These are phyloP conservation scores for Naganishia sp. DNA, from an alignment of 1,284 basidiomycete species.

Conservation along the genomic window DNA sequence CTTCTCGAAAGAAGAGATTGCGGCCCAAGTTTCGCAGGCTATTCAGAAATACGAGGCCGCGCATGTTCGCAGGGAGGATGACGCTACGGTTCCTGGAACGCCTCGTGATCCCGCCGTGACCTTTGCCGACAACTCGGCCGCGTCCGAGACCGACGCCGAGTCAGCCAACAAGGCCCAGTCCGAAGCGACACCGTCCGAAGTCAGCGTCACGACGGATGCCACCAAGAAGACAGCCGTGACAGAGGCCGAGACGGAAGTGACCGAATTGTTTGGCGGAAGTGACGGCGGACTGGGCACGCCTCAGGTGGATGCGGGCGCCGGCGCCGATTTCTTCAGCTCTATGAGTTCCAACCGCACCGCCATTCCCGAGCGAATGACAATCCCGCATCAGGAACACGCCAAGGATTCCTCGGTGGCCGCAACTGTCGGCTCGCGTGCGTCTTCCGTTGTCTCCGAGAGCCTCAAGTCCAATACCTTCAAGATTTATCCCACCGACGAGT, in stretches of 20 bases:
- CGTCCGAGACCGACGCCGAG: constrained; percentile 48
- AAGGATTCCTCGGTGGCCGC: constrained; percentile 86
- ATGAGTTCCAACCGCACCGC: constrained; percentile 62
- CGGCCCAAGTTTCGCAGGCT: constrained; percentile 75
- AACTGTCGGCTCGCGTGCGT: constrained; percentile 81
- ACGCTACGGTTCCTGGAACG: constrained; percentile 54
- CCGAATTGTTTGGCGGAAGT: constrained; percentile 84
- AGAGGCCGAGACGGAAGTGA: constrained; percentile 64
- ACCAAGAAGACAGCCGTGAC: constrained; percentile 57
- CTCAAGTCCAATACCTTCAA: constrained; percentile 73
- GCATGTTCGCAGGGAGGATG: constrained; percentile 47
- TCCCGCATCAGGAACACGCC: constrained; percentile 76
- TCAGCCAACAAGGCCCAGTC: constrained; percentile 34
- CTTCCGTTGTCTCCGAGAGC: constrained; percentile 74
- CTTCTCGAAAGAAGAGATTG: constrained; percentile 87
- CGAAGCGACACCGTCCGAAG: constrained; percentile 70
- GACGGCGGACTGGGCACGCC: constrained; percentile 57
- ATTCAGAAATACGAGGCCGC: constrained; percentile 69
- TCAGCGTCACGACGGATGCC: constrained; percentile 67
- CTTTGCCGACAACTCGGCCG: constrained; percentile 63
- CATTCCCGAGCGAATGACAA: constrained; percentile 62
- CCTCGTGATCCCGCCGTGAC: constrained; percentile 71
- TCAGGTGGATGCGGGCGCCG: constrained; percentile 64
- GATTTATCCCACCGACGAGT: constrained; percentile 87
- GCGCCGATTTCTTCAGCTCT: constrained; percentile 80